phyloP scores from a whole-genome alignment of 129 eudicot species.

The Artemisia argyi region DNA sequence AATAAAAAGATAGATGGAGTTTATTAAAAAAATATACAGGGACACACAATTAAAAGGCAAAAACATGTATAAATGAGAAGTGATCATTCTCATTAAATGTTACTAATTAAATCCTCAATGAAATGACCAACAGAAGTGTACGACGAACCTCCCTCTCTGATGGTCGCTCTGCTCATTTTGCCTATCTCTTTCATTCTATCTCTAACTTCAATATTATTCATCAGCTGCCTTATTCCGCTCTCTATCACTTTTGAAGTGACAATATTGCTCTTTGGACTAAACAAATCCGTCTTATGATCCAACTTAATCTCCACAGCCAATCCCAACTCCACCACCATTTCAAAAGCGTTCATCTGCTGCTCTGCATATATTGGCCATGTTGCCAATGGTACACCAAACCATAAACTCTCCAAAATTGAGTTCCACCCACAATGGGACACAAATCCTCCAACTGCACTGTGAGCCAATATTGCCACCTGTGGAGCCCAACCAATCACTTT shows the following conservation, averaged over 20 bases:
- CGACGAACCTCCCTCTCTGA: slow-evolving; percentile 51
- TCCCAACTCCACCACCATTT: slow-evolving; percentile 45
- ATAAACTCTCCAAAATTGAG: slow-evolving; percentile 51
- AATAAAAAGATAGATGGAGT: too few relatives aligned
- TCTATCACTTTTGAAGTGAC: slow-evolving; percentile 32
- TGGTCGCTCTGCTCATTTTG: slow-evolving; percentile 25
- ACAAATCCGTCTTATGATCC: slow-evolving; percentile 38
- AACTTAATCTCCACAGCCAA: slow-evolving; percentile 42
- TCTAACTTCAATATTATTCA: slow-evolving; percentile 14
- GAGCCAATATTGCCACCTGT: slow-evolving; percentile 52
- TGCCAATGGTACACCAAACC: slow-evolving; percentile 48
- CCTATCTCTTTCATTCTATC: slow-evolving; percentile 31
- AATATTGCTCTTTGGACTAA: slow-evolving; percentile 10
- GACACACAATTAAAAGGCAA: neutral
- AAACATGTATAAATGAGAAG: neutral
- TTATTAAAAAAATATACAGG: neutral
- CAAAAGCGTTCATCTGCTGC: slow-evolving; percentile 48
- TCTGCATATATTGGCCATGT: slow-evolving; percentile 44
- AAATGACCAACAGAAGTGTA: slow-evolving; percentile 4
- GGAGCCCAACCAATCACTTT: slow-evolving; percentile 63
- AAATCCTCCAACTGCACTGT: slow-evolving; percentile 49
- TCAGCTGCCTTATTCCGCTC: slow-evolving; percentile 33
- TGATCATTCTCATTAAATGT: neutral
- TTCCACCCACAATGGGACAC: slow-evolving; percentile 71
- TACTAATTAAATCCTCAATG: neutral